Base-by-base conservation (phyloP, 352 stramenopile species). In the Globisporangium canariense region DNA sequence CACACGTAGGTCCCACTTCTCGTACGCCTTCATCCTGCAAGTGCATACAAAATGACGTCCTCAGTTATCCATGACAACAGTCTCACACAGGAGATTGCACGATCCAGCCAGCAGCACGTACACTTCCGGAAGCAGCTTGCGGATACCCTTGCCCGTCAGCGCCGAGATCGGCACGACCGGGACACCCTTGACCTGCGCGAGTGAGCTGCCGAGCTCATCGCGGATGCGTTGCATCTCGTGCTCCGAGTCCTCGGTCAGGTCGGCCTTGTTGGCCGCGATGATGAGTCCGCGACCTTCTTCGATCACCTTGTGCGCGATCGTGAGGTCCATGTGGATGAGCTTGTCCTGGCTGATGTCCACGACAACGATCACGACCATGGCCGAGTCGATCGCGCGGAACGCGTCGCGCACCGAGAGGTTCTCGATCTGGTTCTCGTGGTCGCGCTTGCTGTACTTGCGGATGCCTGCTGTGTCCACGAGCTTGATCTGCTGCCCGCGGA, bases 291-390 rank as follows among this genome's bases (percentile, higher is more conserved):
- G 83, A 7, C 86, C 86, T 66, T 94, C 82, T 54, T 94, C 84
- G 41, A 94, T 84, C 58, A 93, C 84, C 10, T 79, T 80, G 55
- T 91, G 80, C 3, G 86, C 86, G 63, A 94, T 94, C 16, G 86
- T 93, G 20, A 93, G 73, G 60, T 94, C 86, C 81, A 94, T 89
- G 72, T 94, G 81, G 60, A 92, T 91, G 36, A 94, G 75, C 63
- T 93, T 89, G 10, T 83, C 71, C 62, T 91, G 70, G 56, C 80
- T 92, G 77, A 94, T 89, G 64, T 94, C 86, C 11, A 93, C 79
- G 47, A 94, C 86, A 14, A 94, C 83, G 13, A 87, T 77, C 47
- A 93, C 86, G 25, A 94, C 83, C 62, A 91, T 83, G 16, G 86
- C 86, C 60, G 79, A 89, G 66, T 91, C 84, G 56, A 94, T 89